Evolutionary conservation across 2,329 filamentous ascomycete genomes (phyloP).

Genomic region (Exophiala mesophila): DNA sequence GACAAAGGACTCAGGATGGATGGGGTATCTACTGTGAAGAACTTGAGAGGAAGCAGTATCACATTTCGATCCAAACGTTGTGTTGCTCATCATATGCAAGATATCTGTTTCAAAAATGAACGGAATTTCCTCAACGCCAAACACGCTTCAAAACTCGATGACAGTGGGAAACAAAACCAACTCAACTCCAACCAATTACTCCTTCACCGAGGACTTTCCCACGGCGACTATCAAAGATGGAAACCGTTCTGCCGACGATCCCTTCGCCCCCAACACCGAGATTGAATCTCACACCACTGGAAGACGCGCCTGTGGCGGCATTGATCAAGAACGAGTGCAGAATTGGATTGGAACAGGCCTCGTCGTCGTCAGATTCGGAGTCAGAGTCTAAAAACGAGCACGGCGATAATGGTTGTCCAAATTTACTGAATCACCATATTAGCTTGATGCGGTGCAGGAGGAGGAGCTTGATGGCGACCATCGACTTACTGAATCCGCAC

Average conservation of each 20-base stretch:
- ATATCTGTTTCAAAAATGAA: too few species aligned
- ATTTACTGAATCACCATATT: slow-evolving; percentile 10
- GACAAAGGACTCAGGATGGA: slow-evolving; percentile 21
- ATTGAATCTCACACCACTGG: slow-evolving; percentile 15
- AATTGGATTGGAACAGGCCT: slow-evolving; percentile 15
- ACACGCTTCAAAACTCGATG: not conserved
- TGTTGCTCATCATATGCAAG: too few species aligned
- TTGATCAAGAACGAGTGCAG: slow-evolving; percentile 22
- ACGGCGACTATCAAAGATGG: slow-evolving; percentile 14
- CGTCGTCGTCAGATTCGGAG: slow-evolving; percentile 7
- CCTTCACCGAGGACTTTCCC: slow-evolving; percentile 21
- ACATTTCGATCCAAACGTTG: too few species aligned
- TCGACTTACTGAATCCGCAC: slow-evolving; percentile 19
- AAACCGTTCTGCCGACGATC: slow-evolving; percentile 23
- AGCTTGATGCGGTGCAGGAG: not conserved
- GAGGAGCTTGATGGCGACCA: not conserved
- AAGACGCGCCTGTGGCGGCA: not conserved
- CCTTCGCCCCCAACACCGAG: slow-evolving; percentile 26
- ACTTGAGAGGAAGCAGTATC: too few species aligned
- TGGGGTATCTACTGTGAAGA: slow-evolving; percentile 21
- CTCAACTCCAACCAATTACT: slow-evolving; percentile 24
- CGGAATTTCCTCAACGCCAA: too few species aligned
- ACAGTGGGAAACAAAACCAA: too few species aligned
- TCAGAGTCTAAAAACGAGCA: slow-evolving; percentile 8
- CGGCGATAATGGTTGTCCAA: slow-evolving; percentile 16